Percentiles rank a stretch among this genome's conserved stretches.
Conservation (phyloP, 1,284 basidiomycete species). For the Leccinum subfulvum region DNA sequence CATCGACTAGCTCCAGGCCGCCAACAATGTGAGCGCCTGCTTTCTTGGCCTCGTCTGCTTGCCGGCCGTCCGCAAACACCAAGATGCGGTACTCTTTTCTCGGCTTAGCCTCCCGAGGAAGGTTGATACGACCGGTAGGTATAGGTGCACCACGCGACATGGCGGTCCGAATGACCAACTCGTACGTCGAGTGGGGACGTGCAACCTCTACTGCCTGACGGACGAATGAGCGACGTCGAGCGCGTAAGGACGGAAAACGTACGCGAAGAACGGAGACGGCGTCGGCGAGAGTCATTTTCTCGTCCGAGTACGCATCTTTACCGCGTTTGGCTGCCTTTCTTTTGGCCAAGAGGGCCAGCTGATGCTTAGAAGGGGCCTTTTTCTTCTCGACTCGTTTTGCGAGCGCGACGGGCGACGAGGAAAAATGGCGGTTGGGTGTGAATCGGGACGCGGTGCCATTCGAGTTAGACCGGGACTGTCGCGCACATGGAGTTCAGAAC, state of each 20-base stretch:
- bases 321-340: conserved; percentile 35
- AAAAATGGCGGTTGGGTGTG: conserved; percentile 43
- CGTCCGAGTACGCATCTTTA: conserved; percentile 50
- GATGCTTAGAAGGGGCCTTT: conserved; percentile 62
- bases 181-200: conserved; percentile 72
- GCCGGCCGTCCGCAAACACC: conserved; percentile 83
- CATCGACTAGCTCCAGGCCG: conserved; percentile 79
- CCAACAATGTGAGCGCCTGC: conserved; percentile 88
- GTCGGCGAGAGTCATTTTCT: conserved; percentile 61
- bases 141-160: conserved; percentile 73
- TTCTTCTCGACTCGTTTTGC: conserved; percentile 49
- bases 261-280: conserved; percentile 71
- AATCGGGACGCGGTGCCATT: background rate
- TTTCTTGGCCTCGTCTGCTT: conserved; percentile 73
- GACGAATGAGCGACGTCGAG: conserved; percentile 5
- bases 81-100: conserved; percentile 73
- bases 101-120: conserved; percentile 75
- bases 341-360: conserved; percentile 50
- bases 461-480: conserved; percentile 21
- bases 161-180: conserved; percentile 77
- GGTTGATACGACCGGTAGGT: conserved; percentile 74
- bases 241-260: conserved; percentile 29
- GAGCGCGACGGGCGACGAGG: conserved; percentile 43
- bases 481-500: conserved; percentile 7
- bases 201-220: conserved; percentile 77